Conservation (phyloP, 1,284 basidiomycete species). For the Puccinia triticina region DNA sequence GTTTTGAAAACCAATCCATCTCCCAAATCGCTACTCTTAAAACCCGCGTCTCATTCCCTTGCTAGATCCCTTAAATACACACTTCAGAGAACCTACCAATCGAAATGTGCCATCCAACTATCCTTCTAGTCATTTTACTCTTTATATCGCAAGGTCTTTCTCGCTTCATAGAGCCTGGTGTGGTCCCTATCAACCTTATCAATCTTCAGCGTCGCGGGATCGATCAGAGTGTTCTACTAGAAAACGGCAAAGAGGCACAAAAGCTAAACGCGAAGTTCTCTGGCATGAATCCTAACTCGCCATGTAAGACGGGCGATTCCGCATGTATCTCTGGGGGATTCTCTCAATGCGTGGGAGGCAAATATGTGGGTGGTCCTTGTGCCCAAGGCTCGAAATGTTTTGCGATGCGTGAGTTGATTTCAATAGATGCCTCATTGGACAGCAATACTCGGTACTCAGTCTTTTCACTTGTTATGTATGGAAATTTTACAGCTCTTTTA, state of each 20-base stretch:
- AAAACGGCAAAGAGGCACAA: conserved; percentile 45
- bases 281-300: conserved; percentile 28
- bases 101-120: conserved; percentile 10
- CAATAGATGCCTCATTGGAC: background rate
- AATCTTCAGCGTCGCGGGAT: conserved; percentile 32
- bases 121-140: conserved; percentile 6
- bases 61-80: background rate
- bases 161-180: conserved; percentile 5
- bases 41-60: background rate
- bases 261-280: conserved; percentile 47
- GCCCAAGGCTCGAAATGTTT: conserved; percentile 33
- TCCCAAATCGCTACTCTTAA: background rate
- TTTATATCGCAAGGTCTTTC: background rate
- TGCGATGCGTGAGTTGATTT: conserved; percentile 43
- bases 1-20: conserved; percentile 3
- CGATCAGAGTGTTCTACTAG: conserved; percentile 34
- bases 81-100: background rate
- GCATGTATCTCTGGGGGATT: conserved; percentile 48
- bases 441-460: background rate
- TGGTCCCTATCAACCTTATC: background rate
- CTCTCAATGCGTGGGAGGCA: conserved; percentile 45
- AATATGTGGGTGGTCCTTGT: conserved; percentile 40
- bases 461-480: background rate
- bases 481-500: conserved; percentile 34
- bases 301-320: conserved; percentile 39